These are phyloP conservation scores for Nepenthes alata DNA, from an alignment of 179 eudicot species.

Conservation along the genomic window DNA sequence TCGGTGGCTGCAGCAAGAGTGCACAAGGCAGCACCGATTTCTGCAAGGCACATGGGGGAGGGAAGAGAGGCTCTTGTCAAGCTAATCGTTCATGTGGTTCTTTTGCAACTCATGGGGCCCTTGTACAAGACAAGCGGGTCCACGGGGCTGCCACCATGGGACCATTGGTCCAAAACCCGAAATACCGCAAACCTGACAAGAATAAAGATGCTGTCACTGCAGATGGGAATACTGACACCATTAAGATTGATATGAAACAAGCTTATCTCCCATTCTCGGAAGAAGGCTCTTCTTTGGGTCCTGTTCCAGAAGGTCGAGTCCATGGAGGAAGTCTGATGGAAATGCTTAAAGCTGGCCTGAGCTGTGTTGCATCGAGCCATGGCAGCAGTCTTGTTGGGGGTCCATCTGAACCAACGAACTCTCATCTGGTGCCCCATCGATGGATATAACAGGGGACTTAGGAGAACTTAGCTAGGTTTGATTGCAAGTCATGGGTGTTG, in stretches of 20 bases:
- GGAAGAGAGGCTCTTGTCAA: constrained; percentile 8
- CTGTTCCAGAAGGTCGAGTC: constrained; percentile 8
- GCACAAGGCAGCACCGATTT: constrained; percentile 22
- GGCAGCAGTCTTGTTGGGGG: constrained; percentile 8
- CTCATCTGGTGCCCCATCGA: constrained; percentile 21
- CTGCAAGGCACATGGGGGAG: constrained; percentile 20
- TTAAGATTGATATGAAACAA: constrained; percentile 2
- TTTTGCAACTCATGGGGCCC: constrained; percentile 52
- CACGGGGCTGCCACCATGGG: constrained; percentile 81
- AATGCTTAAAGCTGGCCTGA: constrained; percentile 12
- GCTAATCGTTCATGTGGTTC: constrained; percentile 5
- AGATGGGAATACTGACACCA: neutral
- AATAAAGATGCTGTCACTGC: neutral
- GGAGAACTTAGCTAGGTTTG: neutral
- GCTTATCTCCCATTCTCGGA: neutral
- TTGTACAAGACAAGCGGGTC: constrained; percentile 89
- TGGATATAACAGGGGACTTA: constrained; percentile 25
- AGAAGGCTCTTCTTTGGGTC: neutral
- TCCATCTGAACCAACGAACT: constrained; percentile 21
- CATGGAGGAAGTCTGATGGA: constrained; percentile 13
- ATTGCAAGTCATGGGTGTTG: constrained; percentile 8
- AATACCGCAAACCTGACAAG: constrained; percentile 3
- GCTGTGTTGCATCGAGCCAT: constrained; percentile 2
- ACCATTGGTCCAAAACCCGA: constrained; percentile 36
- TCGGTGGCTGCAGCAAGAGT: constrained; percentile 12